These are phyloP conservation scores for Scheffersomyces parashehatae DNA, from an alignment of 1,139 yeast species.

Conservation along the genomic window DNA sequence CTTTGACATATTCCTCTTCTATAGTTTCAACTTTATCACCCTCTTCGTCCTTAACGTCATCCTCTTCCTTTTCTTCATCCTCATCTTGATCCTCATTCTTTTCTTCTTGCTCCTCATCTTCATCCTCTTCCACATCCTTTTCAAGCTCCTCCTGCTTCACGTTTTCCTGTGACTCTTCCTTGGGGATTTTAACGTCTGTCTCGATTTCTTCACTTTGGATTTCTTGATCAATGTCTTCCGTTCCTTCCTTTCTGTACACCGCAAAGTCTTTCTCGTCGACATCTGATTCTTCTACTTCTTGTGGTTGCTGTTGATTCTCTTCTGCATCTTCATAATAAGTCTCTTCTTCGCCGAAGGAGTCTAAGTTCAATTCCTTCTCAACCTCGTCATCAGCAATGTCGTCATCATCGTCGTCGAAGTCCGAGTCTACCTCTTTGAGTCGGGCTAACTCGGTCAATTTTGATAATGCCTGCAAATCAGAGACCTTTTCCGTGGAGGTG, in stretches of 20 bases:
- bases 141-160: constrained; percentile 26
- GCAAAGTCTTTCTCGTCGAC: constrained; percentile 5
- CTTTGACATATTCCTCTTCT: no score
- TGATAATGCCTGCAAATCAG: constrained; percentile 43
- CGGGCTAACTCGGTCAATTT: constrained; percentile 45
- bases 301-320: constrained; percentile 11
- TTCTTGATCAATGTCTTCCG: constrained; percentile 5
- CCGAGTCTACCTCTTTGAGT: constrained; percentile 39
- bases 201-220: constrained; percentile 10
- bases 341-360: constrained; percentile 1
- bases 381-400: constrained; percentile 10
- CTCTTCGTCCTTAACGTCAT: constrained; percentile 8
- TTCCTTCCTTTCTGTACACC: constrained; percentile 5
- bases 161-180: constrained; percentile 11
- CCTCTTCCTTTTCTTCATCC: constrained; percentile 7
- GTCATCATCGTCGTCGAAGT: constrained; percentile 15
- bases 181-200: constrained; percentile 8
- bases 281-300: constrained; percentile 10
- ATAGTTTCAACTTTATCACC: constrained; percentile 5
- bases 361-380: constrained; percentile 1
- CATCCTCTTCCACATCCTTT: neutral
- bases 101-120: constrained; percentile 7
- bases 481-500: constrained; percentile 22
- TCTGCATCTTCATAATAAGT: constrained; percentile 9
- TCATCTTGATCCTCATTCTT: constrained; percentile 8